phyloP scores from a whole-genome alignment of 768 basidiomycete genomes.

The Dioszegia crocea region DNA sequence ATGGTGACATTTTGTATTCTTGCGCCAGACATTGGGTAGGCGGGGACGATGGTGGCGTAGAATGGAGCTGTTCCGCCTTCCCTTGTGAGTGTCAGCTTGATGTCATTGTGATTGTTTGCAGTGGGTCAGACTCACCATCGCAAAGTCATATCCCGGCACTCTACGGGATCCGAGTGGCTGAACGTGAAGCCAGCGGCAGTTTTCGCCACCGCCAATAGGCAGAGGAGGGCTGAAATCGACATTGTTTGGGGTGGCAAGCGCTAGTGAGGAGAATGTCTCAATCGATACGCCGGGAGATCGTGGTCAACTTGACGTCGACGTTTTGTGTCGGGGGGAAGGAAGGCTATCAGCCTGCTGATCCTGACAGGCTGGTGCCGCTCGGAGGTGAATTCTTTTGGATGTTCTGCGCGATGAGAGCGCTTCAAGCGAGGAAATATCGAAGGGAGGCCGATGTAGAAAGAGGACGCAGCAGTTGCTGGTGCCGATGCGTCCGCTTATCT shows the following conservation, averaged over 20 bases:
- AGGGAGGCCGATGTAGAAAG: too few species aligned
- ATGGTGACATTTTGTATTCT: conserved; percentile 35
- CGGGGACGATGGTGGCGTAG: conserved; percentile 36
- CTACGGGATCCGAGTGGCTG: conserved; percentile 38
- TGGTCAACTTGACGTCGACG: too few species aligned
- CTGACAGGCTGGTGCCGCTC: too few species aligned
- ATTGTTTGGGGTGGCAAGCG: neutral
- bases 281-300: too few species aligned
- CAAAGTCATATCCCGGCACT: conserved; percentile 37
- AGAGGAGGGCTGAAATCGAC: neutral
- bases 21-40: conserved; percentile 15
- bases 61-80: conserved; percentile 31
- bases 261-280: neutral
- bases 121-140: conserved; percentile 29
- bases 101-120: neutral
- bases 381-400: too few species aligned
- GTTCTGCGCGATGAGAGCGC: too few species aligned
- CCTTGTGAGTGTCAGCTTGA: conserved; percentile 16
- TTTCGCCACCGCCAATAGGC: neutral
- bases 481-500: too few species aligned
- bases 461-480: too few species aligned
- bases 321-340: too few species aligned
- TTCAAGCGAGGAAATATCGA: too few species aligned
- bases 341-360: too few species aligned
- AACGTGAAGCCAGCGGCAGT: conserved; percentile 30